These are phyloP conservation scores for Fragaria ananassa DNA, from an alignment of 306 rosid species.

Conservation along the genomic window DNA sequence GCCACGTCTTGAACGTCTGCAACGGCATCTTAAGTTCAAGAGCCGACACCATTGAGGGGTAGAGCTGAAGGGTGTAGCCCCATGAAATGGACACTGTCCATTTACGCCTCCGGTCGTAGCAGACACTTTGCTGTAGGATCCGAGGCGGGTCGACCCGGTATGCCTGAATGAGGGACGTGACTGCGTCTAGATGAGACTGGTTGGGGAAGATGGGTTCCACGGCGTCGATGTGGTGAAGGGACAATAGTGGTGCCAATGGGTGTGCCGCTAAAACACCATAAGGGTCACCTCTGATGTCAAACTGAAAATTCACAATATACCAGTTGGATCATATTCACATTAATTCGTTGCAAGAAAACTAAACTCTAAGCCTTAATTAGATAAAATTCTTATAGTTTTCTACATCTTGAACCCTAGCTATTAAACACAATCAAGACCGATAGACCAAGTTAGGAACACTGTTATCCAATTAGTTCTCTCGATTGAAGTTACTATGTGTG, in stretches of 20 bases:
- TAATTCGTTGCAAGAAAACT: background rate
- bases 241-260: slow-evolving; percentile 75
- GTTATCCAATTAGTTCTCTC: too few species aligned
- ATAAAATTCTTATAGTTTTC: background rate
- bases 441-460: too few species aligned
- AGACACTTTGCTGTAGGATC: slow-evolving; percentile 66
- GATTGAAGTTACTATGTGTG: background rate
- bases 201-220: slow-evolving; percentile 58
- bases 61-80: slow-evolving; percentile 86
- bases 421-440: too few species aligned
- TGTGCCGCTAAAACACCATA: slow-evolving; percentile 86
- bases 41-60: slow-evolving; percentile 47
- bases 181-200: slow-evolving; percentile 42
- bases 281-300: slow-evolving; percentile 70
- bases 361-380: background rate
- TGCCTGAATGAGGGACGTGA: slow-evolving; percentile 49
- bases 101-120: slow-evolving; percentile 49
- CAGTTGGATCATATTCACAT: background rate
- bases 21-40: slow-evolving; percentile 57
- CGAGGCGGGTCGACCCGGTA: slow-evolving; percentile 64
- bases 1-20: slow-evolving; percentile 80
- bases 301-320: slow-evolving; percentile 39
- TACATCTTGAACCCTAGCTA: too few species aligned
- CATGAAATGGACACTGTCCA: slow-evolving; percentile 85
- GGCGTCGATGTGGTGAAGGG: slow-evolving; percentile 81